Conservation (phyloP, 768 basidiomycete genomes). For the Brasilioporus rufonigricans region DNA sequence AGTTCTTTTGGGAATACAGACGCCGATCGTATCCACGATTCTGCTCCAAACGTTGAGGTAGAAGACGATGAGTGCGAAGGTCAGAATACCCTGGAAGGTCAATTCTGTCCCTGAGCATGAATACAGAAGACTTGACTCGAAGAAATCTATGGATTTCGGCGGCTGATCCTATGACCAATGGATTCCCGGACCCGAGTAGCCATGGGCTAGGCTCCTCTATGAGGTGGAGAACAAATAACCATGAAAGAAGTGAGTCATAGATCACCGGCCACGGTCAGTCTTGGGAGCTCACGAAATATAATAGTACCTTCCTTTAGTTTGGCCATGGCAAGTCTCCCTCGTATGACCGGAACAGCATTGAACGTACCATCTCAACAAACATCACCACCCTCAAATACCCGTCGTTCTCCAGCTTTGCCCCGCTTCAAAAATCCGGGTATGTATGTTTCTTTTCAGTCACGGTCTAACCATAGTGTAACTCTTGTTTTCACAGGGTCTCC, state of each 20-base stretch:
- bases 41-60: not conserved
- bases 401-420: not conserved
- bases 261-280: too few relatives aligned
- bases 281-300: not conserved
- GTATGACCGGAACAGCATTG: not conserved
- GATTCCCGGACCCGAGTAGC: not conserved
- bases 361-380: not conserved
- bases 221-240: not conserved
- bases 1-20: constrained; percentile 9
- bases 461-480: not conserved
- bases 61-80: constrained; percentile 5
- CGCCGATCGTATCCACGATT: not conserved
- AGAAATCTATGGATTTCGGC: not conserved
- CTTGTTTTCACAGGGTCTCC: constrained; percentile 7
- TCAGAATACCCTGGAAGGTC: not conserved
- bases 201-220: not conserved
- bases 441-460: too few relatives aligned
- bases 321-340: constrained; percentile 6
- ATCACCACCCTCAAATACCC: not conserved
- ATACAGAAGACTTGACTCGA: constrained; percentile 5
- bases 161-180: not conserved
- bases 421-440: constrained; percentile 14
- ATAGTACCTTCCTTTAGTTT: constrained; percentile 16
- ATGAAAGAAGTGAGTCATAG: constrained; percentile 13
- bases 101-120: not conserved